Evolutionary conservation across 1,284 basidiomycete species (phyloP), one percentile per base, ranked within the genome.

Genomic region (Cryptococcus wingfieldii): DNA sequence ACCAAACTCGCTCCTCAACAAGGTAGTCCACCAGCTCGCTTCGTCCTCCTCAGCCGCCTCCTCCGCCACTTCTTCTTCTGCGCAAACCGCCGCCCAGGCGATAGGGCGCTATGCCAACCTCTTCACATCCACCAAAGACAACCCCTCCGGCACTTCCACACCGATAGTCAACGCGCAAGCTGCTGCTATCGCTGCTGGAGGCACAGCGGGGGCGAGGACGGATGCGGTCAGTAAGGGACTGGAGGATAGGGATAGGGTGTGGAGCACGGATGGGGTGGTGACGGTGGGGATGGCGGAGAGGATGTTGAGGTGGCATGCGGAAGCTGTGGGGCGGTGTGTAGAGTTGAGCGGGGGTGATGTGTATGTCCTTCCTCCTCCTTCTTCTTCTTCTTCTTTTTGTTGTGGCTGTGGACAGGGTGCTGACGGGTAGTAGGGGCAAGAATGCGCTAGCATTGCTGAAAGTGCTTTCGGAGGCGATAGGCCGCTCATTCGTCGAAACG

Each of bases 241-340:
- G 4, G 89, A 91, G 64, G 88, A 90, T 51, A 83, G 83, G 64
- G 88, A 90, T 51, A 83, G 83, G 28, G 68, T 86, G 1, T 82
- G 81, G 50, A 88, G 91, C 54, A 86, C 88, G 59, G 93, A 97
- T 68, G 93, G 93, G 5, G 67, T 84, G 39, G 77, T 96, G 38
- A 84, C 80, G 47, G 77, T 96, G 4, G 84, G 86, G 39, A 80
- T 86, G 25, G 89, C 90, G 1, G 90, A 95, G 78, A 86, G 83
- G 63, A 92, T 97, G 85, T 78, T 97, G 18, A 90, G 86, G 71
- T 96, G 93, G 91, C 94, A 98, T 75, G 93, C 94, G 1, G 94
- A 97, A 72, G 88, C 91, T 2, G 85, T 95, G 37, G 93, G 94
- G 4, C 80, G 94, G 60, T 92, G 90, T 62, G 88, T 94, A 8